These are phyloP conservation scores for Dryas integrifolia DNA, from an alignment of 331 rosid species.

Conservation along the genomic window DNA sequence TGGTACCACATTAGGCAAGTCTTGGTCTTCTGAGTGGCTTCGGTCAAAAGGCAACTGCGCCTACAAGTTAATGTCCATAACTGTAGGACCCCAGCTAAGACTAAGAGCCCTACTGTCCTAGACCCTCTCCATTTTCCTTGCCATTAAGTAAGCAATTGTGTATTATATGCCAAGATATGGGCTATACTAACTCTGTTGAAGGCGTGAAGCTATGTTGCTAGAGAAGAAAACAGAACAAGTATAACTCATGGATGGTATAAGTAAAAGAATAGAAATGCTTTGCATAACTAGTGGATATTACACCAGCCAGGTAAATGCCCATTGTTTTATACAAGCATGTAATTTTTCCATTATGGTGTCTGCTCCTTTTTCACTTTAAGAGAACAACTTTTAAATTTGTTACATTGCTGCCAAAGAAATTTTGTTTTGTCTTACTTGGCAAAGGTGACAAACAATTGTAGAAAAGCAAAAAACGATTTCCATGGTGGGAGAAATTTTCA, in stretches of 20 bases:
- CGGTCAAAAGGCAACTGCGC: constrained; percentile 1
- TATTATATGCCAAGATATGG: background rate
- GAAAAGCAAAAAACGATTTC: background rate
- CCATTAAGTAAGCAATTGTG: background rate
- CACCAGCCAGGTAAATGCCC: constrained; percentile 2
- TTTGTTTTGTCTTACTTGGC: constrained; percentile 18
- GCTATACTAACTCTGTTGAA: background rate
- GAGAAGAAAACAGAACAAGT: background rate
- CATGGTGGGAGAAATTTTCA: constrained; percentile 5
- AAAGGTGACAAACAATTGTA: constrained; percentile 7
- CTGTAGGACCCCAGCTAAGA: background rate
- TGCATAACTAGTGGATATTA: constrained; percentile 2
- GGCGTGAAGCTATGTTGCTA: background rate
- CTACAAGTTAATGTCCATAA: background rate
- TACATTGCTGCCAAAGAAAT: background rate
- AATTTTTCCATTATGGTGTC: constrained; percentile 17
- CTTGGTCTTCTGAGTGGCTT: background rate
- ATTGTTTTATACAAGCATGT: constrained; percentile 8
- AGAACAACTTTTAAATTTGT: constrained; percentile 5
- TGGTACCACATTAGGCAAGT: background rate
- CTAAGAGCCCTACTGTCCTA: background rate
- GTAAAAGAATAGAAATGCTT: constrained; percentile 7
- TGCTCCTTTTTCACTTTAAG: constrained; percentile 10
- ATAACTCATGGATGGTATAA: background rate
- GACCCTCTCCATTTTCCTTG: constrained; percentile 1